Base-by-base conservation (phyloP, 306 rosid genomes). In the Astragalus membranaceus region DNA sequence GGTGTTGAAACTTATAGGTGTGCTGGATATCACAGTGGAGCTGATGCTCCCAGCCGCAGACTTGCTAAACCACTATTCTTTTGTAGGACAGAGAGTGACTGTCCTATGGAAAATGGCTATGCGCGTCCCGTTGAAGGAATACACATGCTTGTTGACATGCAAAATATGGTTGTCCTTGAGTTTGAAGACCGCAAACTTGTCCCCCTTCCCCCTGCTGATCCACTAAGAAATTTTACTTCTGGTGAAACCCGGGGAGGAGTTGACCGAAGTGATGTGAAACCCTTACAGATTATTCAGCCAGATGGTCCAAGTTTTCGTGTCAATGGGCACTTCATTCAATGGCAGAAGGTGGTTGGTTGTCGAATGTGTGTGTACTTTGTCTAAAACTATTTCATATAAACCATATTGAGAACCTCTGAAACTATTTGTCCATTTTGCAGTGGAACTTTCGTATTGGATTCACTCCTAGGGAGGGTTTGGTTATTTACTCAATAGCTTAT, bases 81-180 rank as follows among this genome's bases (percentile, higher is more conserved):
- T 78, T 89, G 96, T 67, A 81, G 92, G 75, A 87, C 96, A 46
- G 96, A 89, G 87, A 89, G 96, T 63, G 96, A 89, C 81, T 89
- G 90, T 67, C 96, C 92, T 30, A 78, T 89, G 84, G 96, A 89
- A 81, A 89, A 89, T 78, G 96, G 96, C 36, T 89, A 89, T 85
- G 92, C 96, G 26, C 96, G 92, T 60, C 96, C 96, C 2, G 92
- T 89, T 30, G 96, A 89, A 76, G 96, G 96, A 64, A 89, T 89
- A 66, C 96, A 81, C 80, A 87, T 87, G n/a, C 90, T 89, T 56
- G 92, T 89, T 64, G 96, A 89, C 58, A 87, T 89, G 83, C 96
- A 89, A 78, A 89, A 89, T 69, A 89, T 89, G 96, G 85, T 85
- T 53, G 79, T 89, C 77, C 83, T 89, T 12, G 92, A 87, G 73